Evolutionary conservation across 2,329 filamentous ascomycete species (phyloP).

Genomic region (Pseudocercospora cruenta): DNA sequence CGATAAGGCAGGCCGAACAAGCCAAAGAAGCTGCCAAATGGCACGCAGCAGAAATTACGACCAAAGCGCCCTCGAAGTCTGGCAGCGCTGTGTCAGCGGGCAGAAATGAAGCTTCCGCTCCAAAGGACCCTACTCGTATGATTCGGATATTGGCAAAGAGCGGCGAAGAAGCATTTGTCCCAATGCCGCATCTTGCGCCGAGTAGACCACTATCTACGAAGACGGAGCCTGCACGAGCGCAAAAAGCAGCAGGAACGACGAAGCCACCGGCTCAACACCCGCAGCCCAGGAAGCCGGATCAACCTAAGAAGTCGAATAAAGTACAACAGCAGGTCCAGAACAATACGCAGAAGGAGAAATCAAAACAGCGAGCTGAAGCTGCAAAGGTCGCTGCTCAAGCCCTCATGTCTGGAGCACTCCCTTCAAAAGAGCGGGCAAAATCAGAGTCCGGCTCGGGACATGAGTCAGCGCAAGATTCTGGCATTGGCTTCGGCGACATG

Average conservation of each 20-base stretch:
- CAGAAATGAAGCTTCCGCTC: neutral
- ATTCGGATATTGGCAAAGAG: slow-evolving; percentile 28
- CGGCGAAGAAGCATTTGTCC: slow-evolving; percentile 29
- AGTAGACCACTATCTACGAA: neutral
- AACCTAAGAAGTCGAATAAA: slow-evolving; percentile 9
- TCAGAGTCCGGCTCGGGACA: neutral
- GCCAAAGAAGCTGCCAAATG: slow-evolving; percentile 4
- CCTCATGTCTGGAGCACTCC: slow-evolving; percentile 33
- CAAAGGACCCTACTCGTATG: slow-evolving; percentile 7
- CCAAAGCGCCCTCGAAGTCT: neutral
- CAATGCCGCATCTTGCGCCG: slow-evolving; percentile 12
- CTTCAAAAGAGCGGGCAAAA: slow-evolving; percentile 2
- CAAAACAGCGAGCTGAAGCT: slow-evolving; percentile 7
- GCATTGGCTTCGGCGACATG: neutral
- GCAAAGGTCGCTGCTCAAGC: slow-evolving; percentile 18
- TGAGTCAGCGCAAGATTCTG: slow-evolving; percentile 20
- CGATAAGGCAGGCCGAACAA: neutral
- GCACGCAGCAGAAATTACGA: neutral
- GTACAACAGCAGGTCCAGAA: slow-evolving; percentile 11
- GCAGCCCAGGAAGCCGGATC: neutral
- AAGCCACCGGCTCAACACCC: neutral
- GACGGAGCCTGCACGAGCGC: neutral
- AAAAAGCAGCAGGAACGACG: neutral
- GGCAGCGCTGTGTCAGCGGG: neutral
- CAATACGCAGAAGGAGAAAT: slow-evolving; percentile 1